Evolutionary conservation across 2,329 filamentous ascomycete species (phyloP), one percentile per base, ranked within the genome.

Genomic region (Metarhizium album): DNA sequence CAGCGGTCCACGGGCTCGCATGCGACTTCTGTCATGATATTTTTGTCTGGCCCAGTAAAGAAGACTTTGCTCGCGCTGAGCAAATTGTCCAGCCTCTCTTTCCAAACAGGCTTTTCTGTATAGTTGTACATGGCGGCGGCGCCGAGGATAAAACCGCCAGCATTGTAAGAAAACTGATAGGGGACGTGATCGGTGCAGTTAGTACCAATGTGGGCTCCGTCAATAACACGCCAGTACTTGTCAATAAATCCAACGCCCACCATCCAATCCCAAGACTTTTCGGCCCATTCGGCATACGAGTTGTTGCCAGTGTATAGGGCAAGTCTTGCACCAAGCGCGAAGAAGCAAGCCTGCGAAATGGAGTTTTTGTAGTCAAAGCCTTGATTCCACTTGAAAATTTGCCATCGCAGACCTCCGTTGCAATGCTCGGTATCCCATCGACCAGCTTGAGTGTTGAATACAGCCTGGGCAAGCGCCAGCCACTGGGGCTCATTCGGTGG

Each of bases 341-440:
- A 82, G 65, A 82, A 82, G 53, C 76, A 79, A 1, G 76, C 79
- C 56, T 82, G 79, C 0, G 79, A 81, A 53, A 83, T 81, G 2
- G 79, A 74, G 53, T 83, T 83, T 60, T 83, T 93, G 74, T 91
- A 90, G 59, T 84, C 77, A 67, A 84, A 95, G 14, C 89, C 90
- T 40, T 78, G 81, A 62, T 94, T 93, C 72, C 87, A 90, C 1
- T 79, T 74, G 63, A 86, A 91, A 46, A 95, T 89, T 68, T 95
- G 89, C 87, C 87, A 91, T 54, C 86, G 79, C 47, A 93, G 65
- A 5, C 88, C 89, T 40, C 88, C 88, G n/a, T 73, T 74, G 58
- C 88, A 94, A 48, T 79, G 70, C 1, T 73, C 66, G 1, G 65
- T 72, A 55, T 90, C 86, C 88, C 87, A 93, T 37, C 87, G 79